Conservation (phyloP, 2,329 filamentous ascomycete species). For the Bertia moriformis region DNA sequence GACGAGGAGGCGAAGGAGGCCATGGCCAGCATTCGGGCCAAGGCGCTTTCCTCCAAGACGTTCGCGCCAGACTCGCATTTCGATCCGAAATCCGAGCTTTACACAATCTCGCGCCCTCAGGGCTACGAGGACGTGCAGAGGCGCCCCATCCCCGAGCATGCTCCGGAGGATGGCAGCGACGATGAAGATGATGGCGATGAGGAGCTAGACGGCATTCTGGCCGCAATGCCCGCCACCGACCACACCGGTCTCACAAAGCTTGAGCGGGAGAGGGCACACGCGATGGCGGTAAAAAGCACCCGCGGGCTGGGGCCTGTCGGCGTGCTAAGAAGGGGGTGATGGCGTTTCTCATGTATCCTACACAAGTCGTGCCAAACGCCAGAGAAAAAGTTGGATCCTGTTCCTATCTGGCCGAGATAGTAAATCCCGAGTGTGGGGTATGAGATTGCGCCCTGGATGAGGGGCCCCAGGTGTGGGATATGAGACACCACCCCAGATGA, state of each 20-base stretch:
- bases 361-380: too few species aligned
- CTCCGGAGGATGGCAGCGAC: constrained; percentile 47
- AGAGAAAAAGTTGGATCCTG: neutral
- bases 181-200: constrained; percentile 59
- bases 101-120: constrained; percentile 47
- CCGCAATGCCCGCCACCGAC: constrained; percentile 79
- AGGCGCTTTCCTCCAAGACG: constrained; percentile 76
- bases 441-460: too few species aligned
- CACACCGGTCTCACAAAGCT: constrained; percentile 52
- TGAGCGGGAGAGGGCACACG: too few species aligned
- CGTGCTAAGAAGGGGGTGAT: too few species aligned
- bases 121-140: constrained; percentile 25
- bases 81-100: constrained; percentile 37
- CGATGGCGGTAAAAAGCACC: constrained; percentile 3
- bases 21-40: constrained; percentile 85
- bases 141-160: constrained; percentile 37
- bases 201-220: constrained; percentile 84
- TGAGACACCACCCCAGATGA: neutral
- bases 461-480: too few species aligned
- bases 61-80: constrained; percentile 37
- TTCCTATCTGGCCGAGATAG: too few species aligned
- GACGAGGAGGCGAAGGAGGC: too few species aligned
- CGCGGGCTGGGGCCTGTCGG: too few species aligned
- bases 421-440: too few species aligned
- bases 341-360: too few species aligned